Conservation (phyloP, 805 yeast genomes). For the Candida nitratophila region DNA sequence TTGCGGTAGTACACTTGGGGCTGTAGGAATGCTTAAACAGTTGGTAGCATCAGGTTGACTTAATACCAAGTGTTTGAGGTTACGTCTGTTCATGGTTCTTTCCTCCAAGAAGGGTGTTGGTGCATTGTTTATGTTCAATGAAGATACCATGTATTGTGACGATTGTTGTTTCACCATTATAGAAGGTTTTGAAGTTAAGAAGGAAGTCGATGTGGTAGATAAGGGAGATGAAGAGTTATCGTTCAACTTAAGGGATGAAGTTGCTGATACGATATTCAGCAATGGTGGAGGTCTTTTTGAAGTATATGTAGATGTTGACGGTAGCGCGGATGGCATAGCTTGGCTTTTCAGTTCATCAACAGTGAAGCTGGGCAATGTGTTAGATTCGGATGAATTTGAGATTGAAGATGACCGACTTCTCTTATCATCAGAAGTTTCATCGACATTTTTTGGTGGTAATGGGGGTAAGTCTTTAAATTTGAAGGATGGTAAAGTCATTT, state of each 20-base stretch:
- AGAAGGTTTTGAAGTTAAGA: not conserved
- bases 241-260: not conserved
- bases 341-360: no score
- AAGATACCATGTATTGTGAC: slow-evolving; percentile 1
- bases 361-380: no score
- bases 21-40: not conserved
- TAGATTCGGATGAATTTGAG: no score
- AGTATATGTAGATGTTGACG: not conserved
- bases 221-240: not conserved
- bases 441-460: slow-evolving; percentile 5
- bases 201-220: not conserved
- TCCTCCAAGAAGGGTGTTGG: slow-evolving; percentile 14
- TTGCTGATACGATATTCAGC: not conserved
- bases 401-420: not conserved
- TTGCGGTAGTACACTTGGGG: slow-evolving; percentile 34
- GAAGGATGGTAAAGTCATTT: slow-evolving; percentile 6
- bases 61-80: slow-evolving; percentile 50
- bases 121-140: slow-evolving; percentile 5
- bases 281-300: slow-evolving; percentile 10
- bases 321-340: not conserved
- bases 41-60: slow-evolving; percentile 4
- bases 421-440: not conserved
- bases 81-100: slow-evolving; percentile 48
- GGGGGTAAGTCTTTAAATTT: slow-evolving; percentile 15
- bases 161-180: slow-evolving; percentile 3